Evolutionary conservation across 2,329 filamentous ascomycete species (phyloP).

Genomic region (Pestalotiopsis sp.): DNA sequence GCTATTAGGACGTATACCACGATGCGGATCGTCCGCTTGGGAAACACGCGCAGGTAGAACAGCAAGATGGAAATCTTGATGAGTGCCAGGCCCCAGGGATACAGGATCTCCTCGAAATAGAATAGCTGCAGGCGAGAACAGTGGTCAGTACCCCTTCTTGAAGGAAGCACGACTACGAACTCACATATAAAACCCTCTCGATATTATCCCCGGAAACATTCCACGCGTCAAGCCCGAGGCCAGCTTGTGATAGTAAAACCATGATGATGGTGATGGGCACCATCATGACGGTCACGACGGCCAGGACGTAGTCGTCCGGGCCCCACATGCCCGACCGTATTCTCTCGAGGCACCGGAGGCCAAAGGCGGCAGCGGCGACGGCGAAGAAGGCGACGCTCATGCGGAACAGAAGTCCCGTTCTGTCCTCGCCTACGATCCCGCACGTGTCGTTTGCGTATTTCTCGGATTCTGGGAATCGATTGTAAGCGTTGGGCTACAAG

Average conservation of each 20-base stretch:
- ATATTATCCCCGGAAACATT: not conserved
- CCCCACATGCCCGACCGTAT: constrained; percentile 4
- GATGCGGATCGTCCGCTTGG: constrained; percentile 16
- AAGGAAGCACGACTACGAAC: no score
- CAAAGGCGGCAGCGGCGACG: not conserved
- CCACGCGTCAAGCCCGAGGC: constrained; percentile 2
- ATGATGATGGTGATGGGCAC: not conserved
- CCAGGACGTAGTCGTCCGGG: not conserved
- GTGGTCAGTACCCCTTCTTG: not conserved
- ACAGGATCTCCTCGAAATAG: constrained; percentile 8
- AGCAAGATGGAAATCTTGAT: constrained; percentile 28
- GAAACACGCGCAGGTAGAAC: constrained; percentile 29
- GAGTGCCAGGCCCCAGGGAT: constrained; percentile 8
- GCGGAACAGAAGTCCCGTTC: not conserved
- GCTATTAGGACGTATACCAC: constrained; percentile 19
- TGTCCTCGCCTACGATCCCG: constrained; percentile 1
- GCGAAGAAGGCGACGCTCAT: constrained; percentile 1
- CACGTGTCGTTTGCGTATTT: constrained; percentile 9
- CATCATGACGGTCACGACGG: not conserved
- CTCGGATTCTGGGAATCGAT: not conserved
- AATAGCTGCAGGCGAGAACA: not conserved
- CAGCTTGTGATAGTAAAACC: not conserved
- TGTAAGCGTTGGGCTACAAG: no score
- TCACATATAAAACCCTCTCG: not conserved
- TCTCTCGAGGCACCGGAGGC: constrained; percentile 2